Evolutionary conservation across 768 basidiomycete genomes (phyloP), one percentile per base, ranked within the genome.

Genomic region (Hortiboletus flavorubellus): DNA sequence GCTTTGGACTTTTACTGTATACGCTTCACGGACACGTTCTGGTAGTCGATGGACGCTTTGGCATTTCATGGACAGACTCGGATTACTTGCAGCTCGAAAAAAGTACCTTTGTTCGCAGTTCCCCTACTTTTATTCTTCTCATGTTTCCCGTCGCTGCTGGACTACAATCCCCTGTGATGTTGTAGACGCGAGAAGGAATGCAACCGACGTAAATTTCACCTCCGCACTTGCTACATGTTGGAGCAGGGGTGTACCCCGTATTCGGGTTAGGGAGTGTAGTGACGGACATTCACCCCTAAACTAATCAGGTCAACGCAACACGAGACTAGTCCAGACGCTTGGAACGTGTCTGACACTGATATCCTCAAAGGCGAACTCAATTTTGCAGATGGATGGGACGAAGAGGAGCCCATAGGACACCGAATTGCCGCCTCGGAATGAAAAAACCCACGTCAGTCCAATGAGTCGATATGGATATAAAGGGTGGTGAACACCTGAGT

Each of bases 31-130:
- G 63, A 67, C 62, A 57, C 44, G 49, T 49, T 61, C 56, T 62
- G 43, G 58, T 68, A 64, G 57, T 70, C 40, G 66, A 60, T 26
- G 68, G 68, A 70, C 68, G 50, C 49, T 68, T 56, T 63, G 23
- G 66, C 62, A 68, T 57, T 53, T 43, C 42, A 61, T 38, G 62
- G 59, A 72, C 61, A 45, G 51, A 60, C 39, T 52, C 29, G n/a
- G n/a, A n/a, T n/a, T n/a, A n/a, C n/a, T n/a, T n/a, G 14, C 51
- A 45, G 23, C 33, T 54, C 35, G 15, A 53, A 48, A 53, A 45
- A 47, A 37, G 21, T 43, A 37, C 43, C 2, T 23, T 35, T 33
- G 8, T 7, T 33, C 29, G n/a, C 33, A 59, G 29, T 45, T 37
- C 8, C 2, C 52, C 26, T 11, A 34, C 29, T 14, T 56, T 49